Evolutionary conservation across 257 asterid species (phyloP).

Genomic region (Solanum pimpinellifolium): DNA sequence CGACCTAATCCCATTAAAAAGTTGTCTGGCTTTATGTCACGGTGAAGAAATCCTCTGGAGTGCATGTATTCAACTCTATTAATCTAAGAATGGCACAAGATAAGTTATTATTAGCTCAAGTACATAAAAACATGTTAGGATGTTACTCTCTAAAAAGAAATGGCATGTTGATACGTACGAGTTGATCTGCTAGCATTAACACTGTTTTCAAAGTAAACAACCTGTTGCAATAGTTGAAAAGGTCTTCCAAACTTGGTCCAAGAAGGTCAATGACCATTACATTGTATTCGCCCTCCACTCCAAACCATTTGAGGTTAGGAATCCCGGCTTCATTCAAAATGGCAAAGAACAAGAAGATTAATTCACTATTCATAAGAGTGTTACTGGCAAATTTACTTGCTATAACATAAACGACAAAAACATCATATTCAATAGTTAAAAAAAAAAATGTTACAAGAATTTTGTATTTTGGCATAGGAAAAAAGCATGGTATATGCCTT

Average conservation of each 20-base stretch:
- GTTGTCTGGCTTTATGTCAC: conserved; percentile 94
- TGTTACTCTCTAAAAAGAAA: neutral
- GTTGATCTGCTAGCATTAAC: conserved; percentile 87
- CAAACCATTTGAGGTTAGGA: conserved; percentile 88
- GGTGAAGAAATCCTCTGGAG: conserved; percentile 94
- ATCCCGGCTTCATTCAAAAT: conserved; percentile 52
- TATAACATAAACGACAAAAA: neutral
- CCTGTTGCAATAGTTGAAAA: conserved; percentile 76
- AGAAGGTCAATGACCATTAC: conserved; percentile 93
- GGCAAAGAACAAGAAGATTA: conserved; percentile 2
- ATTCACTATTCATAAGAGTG: neutral
- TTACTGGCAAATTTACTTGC: neutral
- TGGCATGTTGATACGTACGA: conserved; percentile 31
- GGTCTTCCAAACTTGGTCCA: conserved; percentile 93
- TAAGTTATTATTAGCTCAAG: neutral
- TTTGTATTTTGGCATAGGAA: neutral
- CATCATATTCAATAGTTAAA: neutral
- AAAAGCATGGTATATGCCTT: neutral
- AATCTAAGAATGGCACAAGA: conserved; percentile 33
- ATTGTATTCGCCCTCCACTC: conserved; percentile 72
- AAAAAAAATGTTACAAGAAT: neutral
- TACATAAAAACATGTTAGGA: neutral
- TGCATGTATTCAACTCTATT: conserved; percentile 95
- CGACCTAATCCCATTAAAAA: conserved; percentile 94
- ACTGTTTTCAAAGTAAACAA: conserved; percentile 73